Percentiles rank a stretch among this genome's conserved stretches.
These are phyloP conservation scores for Punica granatum DNA, from an alignment of 345 rosid species.

Conservation along the genomic window DNA sequence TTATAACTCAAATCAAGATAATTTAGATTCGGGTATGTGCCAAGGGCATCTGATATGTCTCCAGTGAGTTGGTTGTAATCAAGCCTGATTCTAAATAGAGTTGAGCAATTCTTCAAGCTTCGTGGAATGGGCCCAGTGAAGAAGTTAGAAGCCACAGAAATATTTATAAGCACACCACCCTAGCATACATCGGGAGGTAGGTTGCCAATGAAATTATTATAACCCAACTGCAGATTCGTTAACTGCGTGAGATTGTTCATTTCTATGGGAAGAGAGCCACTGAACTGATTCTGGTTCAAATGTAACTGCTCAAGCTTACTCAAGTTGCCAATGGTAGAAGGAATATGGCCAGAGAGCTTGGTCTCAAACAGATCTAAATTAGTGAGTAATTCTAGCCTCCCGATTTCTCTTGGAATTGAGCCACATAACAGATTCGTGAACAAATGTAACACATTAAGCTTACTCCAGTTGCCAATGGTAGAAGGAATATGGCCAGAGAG, in stretches of 20 bases:
- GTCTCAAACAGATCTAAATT: no score
- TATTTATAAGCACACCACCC: not conserved
- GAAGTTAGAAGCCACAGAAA: not conserved
- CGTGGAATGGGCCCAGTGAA: constrained; percentile 15
- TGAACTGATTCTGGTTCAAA: no score
- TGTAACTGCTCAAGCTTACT: not conserved
- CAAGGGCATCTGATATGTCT: constrained; percentile 12
- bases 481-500: no score
- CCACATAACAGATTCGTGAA: no score
- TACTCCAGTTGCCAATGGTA: no score
- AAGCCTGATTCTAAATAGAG: constrained; percentile 12
- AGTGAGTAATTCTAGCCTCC: no score
- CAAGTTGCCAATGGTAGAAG: no score
- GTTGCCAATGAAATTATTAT: not conserved
- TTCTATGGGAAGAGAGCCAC: not conserved
- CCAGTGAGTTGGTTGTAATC: constrained; percentile 24
- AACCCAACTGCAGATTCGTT: not conserved
- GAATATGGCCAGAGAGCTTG: no score
- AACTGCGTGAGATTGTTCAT: not conserved
- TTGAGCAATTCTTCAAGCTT: constrained; percentile 19
- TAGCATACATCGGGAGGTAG: constrained; percentile 7
- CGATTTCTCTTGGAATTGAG: no score
- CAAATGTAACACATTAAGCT: no score
- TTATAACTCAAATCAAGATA: constrained; percentile 13
- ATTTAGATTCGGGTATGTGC: constrained; percentile 7